phyloP scores from a whole-genome alignment of 495 filamentous ascomycete species.

The Aspergillus sclerotiicarbonarius region DNA sequence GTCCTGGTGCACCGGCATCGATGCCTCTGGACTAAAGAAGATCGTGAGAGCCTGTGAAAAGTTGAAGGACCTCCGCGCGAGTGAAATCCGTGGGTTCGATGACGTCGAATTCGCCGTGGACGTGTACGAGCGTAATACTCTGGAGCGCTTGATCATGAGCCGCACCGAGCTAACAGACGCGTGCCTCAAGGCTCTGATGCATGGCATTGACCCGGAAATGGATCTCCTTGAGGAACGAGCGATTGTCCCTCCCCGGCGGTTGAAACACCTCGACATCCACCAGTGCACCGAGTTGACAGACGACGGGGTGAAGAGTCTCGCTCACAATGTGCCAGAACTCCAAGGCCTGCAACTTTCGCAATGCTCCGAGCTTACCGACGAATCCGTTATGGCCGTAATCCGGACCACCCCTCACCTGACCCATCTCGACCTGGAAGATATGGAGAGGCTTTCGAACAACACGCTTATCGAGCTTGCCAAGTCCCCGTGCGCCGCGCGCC shows the following conservation, averaged over 20 bases:
- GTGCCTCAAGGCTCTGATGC: conserved; percentile 65
- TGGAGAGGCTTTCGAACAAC: conserved; percentile 71
- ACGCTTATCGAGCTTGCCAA: conserved; percentile 70
- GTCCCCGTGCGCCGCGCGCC: conserved; percentile 63
- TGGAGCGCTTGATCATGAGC: conserved; percentile 77
- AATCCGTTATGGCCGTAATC: conserved; percentile 67
- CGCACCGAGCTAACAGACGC: conserved; percentile 75
- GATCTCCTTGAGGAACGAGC: conserved; percentile 75
- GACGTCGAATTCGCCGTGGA: conserved; percentile 64
- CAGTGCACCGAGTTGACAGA: conserved; percentile 73
- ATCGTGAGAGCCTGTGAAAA: conserved; percentile 70
- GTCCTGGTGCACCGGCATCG: conserved; percentile 85
- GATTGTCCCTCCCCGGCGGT: conserved; percentile 71
- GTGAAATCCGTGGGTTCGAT: conserved; percentile 78
- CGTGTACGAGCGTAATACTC: conserved; percentile 73
- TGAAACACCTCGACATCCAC: conserved; percentile 83
- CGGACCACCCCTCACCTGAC: conserved; percentile 72
- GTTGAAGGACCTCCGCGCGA: conserved; percentile 76
- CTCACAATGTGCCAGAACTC: conserved; percentile 72
- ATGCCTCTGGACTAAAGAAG: conserved; percentile 73
- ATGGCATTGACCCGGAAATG: conserved; percentile 69
- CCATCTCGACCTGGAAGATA: conserved; percentile 87
- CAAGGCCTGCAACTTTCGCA: conserved; percentile 79
- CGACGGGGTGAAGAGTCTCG: conserved; percentile 62
- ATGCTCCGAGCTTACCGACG: conserved; percentile 69